Evolutionary conservation across 805 yeast species (phyloP), one percentile per base, ranked within the genome.

Genomic region (Clavispora asparagi): DNA sequence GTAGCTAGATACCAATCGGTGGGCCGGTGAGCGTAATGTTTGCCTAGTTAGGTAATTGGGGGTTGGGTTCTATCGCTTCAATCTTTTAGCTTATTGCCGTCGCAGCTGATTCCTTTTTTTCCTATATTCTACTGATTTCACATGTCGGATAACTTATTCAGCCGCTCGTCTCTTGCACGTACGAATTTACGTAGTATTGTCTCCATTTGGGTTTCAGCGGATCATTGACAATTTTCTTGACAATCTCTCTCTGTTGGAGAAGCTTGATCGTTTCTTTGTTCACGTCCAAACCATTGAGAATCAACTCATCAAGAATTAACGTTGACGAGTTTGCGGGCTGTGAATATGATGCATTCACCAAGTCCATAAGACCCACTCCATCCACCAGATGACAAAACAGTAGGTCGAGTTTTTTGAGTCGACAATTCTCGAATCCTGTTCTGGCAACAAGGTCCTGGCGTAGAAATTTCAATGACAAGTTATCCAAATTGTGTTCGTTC

Each of bases 301-400:
- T 42, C 23, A 71, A 53, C 10, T 46, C 48, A 1, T 60, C 60
- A 7, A 68, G 39, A 9, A n/a, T 19, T n/a, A 53, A 30, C 3
- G 40, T 29, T 7, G 48, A 39, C 3, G 45, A 41, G 19, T 41
- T 42, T 4, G 46, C 48, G 33, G 39, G 17, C 45, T 42, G 41
- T 39, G 36, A 25, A 14, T 41, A 39, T 1, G 49, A 39, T 16
- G 49, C 48, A 44, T 56, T 54, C 30, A 70, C 58, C 12, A 70
- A 51, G 37, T 58, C 61, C 44, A 71, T 61, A 10, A 71, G 52
- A 1, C 74, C 73, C n/a, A 64, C 62, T 1, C 77, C 77, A 42
- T 63, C 68, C 3, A 71, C 56, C 41, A 49, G 56, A 9, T 41
- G 49, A 43, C 70, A 63, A 40, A 65, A 69, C 44, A 74, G 68